Conservation (phyloP, 192 early-diverging fungal genomes). For the Helicostylum pulchrum region DNA sequence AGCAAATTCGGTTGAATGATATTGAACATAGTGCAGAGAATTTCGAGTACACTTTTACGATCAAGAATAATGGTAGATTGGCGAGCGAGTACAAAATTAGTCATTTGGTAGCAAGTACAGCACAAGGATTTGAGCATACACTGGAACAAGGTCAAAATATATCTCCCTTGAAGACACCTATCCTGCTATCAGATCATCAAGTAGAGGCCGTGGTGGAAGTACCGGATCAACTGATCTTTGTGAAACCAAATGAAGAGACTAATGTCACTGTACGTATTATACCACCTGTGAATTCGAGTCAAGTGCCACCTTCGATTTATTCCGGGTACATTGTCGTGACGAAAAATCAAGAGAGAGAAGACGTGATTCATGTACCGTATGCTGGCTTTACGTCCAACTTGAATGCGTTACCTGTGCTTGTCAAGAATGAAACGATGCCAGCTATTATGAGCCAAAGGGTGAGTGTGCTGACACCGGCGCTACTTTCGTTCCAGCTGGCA, state of each 20-base stretch:
- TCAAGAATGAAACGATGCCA: slow-evolving; percentile 26
- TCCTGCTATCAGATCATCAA: not conserved
- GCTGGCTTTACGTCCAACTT: slow-evolving; percentile 25
- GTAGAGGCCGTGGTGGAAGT: slow-evolving; percentile 39
- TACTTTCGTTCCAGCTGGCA: slow-evolving; percentile 18
- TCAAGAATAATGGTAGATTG: slow-evolving; percentile 40
- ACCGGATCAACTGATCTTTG: slow-evolving; percentile 19
- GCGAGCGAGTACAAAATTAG: slow-evolving; percentile 32
- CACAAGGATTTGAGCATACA: slow-evolving; percentile 35
- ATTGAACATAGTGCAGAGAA: slow-evolving; percentile 28
- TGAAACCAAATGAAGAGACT: slow-evolving; percentile 29
- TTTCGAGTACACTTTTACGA: slow-evolving; percentile 34
- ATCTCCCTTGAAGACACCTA: slow-evolving; percentile 31
- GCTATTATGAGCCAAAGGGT: not conserved
- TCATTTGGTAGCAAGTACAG: slow-evolving; percentile 40
- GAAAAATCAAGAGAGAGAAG: not conserved
- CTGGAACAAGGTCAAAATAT: not conserved
- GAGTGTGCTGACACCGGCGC: not conserved
- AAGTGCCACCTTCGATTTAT: slow-evolving; percentile 41
- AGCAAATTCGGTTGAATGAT: slow-evolving; percentile 56
- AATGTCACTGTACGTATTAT: slow-evolving; percentile 38
- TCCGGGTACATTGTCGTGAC: slow-evolving; percentile 44
- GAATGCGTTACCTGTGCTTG: slow-evolving; percentile 17
- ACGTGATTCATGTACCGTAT: slow-evolving; percentile 23
- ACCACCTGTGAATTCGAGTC: slow-evolving; percentile 36